Evolutionary conservation across 306 rosid genomes (phyloP).

Genomic region (Quercus gilva): DNA sequence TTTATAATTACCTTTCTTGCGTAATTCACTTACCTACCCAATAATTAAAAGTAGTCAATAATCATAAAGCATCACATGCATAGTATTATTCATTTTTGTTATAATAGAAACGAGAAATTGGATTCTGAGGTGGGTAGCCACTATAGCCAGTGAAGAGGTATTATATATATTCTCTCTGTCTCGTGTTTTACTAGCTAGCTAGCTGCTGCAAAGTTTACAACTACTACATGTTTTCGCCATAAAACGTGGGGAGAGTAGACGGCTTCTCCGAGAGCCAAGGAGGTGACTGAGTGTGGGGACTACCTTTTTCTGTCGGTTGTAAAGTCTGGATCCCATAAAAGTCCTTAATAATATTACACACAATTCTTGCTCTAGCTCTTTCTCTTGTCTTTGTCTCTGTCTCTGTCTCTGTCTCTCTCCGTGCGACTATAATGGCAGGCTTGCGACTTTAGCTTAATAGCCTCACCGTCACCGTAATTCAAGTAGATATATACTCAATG

Average conservation of each 20-base stretch:
- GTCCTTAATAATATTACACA: no score
- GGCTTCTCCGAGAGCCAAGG: no score
- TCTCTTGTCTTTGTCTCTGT: neutral
- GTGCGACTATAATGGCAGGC: neutral
- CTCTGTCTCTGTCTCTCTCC: no score
- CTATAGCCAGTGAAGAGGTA: no score
- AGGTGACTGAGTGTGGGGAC: constrained; percentile 2
- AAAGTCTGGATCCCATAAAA: neutral
- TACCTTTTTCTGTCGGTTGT: constrained; percentile 28
- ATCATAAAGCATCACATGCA: neutral
- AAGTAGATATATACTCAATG: no score
- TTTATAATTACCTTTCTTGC: no score
- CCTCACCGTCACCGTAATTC: neutral
- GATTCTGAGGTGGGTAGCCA: neutral
- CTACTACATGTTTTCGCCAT: no score
- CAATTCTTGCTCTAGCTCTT: no score
- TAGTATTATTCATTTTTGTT: neutral
- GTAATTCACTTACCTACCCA: neutral
- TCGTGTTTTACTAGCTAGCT: no score
- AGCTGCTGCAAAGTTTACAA: no score
- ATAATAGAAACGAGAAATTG: neutral
- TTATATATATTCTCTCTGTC: no score
- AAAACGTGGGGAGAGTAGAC: no score
- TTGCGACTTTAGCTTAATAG: neutral
- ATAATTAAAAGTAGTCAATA: neutral